Base-by-base conservation (phyloP, 202 grass and related monocot species). In the Panicum virgatum region DNA sequence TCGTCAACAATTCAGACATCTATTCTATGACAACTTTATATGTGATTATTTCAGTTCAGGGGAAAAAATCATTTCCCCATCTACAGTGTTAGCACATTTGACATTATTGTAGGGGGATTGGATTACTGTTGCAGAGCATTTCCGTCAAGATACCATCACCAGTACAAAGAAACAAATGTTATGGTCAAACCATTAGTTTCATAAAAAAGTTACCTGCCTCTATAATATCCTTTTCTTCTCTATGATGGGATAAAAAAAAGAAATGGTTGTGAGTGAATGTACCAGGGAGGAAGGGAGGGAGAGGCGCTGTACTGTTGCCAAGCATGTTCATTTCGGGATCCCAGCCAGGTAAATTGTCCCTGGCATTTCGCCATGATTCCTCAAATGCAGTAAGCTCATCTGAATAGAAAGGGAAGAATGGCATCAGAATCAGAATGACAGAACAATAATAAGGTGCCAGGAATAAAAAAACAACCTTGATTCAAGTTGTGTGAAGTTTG, bases 401-500 rank as follows among this genome's bases (percentile, higher is more conserved):
- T 95, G 12, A 56, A 76, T 36, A 7, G 46, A 20, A 74, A 69
- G 19, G 25, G 19, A 73, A 20, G 59, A 76, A 57, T 60, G 23
- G 10, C 44, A 72, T 77, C 16, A 73, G 74, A 84, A 72, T 50
- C 14, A 59, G 63, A 30, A 56, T 46, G 47, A 34, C 27, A 32
- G 14, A 46, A 59, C 70, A 38, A 82, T 29, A 87, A 64, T 56
- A 75, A 61, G 8, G 42, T 29, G 13, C 1, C 16, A 6, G 23
- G 39, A 63, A 44, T 36, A 43, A 82, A 64, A 23, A 34, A 18
- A 66, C 0, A 66, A 90, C 91, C 91, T 93, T 88, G 64, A 77
- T 73, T 83, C 58, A 93, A 60, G 45, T 93, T 93, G 76, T 92
- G 85, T 62, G 88, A 90, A 58, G 86, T 82, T 80, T 91, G 83